phyloP scores from a whole-genome alignment of 352 stramenopile species.

The Phytopythium ostracodes region DNA sequence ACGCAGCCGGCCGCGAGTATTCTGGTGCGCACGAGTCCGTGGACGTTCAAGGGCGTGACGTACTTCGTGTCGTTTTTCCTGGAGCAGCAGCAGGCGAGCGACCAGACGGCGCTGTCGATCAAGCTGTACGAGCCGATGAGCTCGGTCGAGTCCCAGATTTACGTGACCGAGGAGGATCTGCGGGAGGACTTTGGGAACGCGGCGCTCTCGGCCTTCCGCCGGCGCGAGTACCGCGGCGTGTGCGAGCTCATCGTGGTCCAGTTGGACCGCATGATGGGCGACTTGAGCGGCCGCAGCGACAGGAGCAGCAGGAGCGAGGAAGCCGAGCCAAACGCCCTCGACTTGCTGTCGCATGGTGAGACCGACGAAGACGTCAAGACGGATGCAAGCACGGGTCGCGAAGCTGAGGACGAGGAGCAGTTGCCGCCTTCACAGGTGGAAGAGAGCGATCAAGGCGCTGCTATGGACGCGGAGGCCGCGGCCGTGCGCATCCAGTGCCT shows the following conservation, averaged over 20 bases:
- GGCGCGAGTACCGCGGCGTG: conserved; percentile 41
- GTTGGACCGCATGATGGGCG: conserved; percentile 52
- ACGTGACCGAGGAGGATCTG: conserved; percentile 51
- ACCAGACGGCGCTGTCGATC: conserved; percentile 37
- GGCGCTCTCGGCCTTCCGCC: conserved; percentile 35
- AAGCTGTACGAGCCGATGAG: conserved; percentile 81
- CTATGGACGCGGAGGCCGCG: conserved; percentile 14
- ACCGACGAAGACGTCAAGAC: not conserved
- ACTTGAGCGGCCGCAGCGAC: not conserved
- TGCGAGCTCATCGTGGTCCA: conserved; percentile 60
- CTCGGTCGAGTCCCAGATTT: conserved; percentile 70
- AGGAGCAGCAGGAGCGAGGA: not conserved
- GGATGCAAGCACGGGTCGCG: not conserved
- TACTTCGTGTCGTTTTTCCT: conserved; percentile 85
- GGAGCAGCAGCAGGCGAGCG: conserved; percentile 16
- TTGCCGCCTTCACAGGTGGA: not conserved
- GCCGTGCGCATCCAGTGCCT: conserved; percentile 32
- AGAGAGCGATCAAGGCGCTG: not conserved
- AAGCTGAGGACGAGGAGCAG: not conserved
- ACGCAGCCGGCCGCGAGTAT: conserved; percentile 13
- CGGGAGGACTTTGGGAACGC: conserved; percentile 46
- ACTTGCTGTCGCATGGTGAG: not conserved
- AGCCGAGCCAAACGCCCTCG: not conserved
- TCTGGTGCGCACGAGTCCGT: conserved; percentile 58
- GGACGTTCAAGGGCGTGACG: conserved; percentile 57